phyloP scores from a whole-genome alignment of 345 rosid genomes.

The Corchorus capsularis region DNA sequence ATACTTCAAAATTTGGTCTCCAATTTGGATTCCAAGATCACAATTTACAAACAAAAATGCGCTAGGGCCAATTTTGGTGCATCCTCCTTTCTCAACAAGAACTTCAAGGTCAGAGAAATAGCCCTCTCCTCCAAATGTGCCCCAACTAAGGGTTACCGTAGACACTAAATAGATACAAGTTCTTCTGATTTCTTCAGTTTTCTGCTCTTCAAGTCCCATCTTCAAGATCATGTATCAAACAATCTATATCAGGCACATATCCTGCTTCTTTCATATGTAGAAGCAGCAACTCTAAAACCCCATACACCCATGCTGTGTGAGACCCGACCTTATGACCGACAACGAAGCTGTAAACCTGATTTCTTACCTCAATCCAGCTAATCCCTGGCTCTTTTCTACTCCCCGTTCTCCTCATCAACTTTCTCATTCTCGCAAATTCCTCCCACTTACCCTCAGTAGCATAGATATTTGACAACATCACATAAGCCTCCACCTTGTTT shows the following conservation, averaged over 20 bases:
- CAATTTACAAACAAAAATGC: not conserved
- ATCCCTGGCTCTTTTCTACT: conserved; percentile 77
- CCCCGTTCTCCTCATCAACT: conserved; percentile 56
- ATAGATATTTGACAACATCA: conserved; percentile 71
- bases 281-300: conserved; percentile 48
- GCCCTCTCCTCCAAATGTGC: not conserved
- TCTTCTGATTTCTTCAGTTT: not conserved
- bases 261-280: conserved; percentile 61
- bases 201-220: conserved; percentile 22
- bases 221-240: conserved; percentile 47
- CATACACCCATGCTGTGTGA: conserved; percentile 39
- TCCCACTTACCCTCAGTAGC: conserved; percentile 84
- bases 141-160: not conserved
- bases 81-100: not conserved
- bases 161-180: not conserved
- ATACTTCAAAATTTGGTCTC: not conserved
- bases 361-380: conserved; percentile 79
- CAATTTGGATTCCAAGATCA: not conserved
- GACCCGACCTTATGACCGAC: conserved; percentile 54
- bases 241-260: conserved; percentile 48
- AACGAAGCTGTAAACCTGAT: conserved; percentile 61
- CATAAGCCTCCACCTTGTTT: conserved; percentile 59
- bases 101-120: not conserved
- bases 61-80: not conserved
- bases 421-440: conserved; percentile 66